Percentiles rank a stretch among this genome's conserved stretches.
Evolutionary conservation across 1,284 basidiomycete genomes (phyloP).

Genomic region (Malassezia slooffiae): DNA sequence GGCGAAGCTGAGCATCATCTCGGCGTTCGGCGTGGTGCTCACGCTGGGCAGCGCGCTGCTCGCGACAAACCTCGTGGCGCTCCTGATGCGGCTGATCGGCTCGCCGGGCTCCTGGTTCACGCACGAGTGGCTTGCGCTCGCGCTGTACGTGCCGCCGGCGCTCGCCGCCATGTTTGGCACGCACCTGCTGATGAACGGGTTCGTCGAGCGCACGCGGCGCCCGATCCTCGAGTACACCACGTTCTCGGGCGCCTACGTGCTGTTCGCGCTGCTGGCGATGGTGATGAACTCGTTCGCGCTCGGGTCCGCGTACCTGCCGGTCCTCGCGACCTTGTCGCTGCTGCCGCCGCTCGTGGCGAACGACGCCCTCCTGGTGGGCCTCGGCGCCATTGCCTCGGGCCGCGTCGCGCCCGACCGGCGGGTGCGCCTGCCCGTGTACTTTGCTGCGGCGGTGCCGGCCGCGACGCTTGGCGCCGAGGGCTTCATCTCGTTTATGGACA

Average conservation of each 20-base stretch:
- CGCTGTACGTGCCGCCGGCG: constrained; percentile 66
- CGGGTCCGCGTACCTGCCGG: constrained; percentile 61
- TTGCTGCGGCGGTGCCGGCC: constrained; percentile 50
- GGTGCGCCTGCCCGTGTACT: constrained; percentile 30
- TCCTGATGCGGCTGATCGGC: constrained; percentile 57
- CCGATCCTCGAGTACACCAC: constrained; percentile 40
- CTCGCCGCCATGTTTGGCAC: constrained; percentile 54
- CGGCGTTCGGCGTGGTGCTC: constrained; percentile 22
- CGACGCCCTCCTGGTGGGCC: constrained; percentile 34
- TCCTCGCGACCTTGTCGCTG: constrained; percentile 53
- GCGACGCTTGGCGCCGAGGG: constrained; percentile 62
- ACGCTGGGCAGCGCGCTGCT: constrained; percentile 51
- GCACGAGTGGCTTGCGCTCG: constrained; percentile 60
- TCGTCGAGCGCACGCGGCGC: constrained; percentile 48
- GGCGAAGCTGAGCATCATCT: constrained; percentile 25
- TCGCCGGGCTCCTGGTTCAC: constrained; percentile 52
- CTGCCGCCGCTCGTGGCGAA: constrained; percentile 20
- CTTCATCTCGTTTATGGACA: constrained; percentile 60
- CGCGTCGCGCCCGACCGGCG: constrained; percentile 27
- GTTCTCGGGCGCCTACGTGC: constrained; percentile 23
- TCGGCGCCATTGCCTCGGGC: constrained; percentile 23
- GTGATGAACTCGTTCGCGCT: constrained; percentile 55
- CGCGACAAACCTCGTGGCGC: constrained; percentile 62
- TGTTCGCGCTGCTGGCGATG: constrained; percentile 28
- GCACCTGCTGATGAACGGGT: constrained; percentile 56